Conservation (phyloP, 805 yeast genomes). For the Jamesozyma gamospora region DNA sequence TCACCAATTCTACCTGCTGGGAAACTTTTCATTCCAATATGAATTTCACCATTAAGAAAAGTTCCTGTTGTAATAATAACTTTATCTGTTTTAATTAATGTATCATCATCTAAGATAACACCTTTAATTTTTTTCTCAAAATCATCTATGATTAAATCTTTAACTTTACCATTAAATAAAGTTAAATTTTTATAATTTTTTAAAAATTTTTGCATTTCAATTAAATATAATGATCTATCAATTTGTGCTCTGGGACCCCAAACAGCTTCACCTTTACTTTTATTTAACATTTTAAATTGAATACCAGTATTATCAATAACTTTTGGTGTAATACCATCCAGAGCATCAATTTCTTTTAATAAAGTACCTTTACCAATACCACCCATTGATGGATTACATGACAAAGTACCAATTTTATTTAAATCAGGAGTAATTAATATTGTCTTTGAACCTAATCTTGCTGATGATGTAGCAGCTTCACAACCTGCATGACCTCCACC, state of each 20-base stretch:
- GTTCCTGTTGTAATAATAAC: conserved; percentile 95
- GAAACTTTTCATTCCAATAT: conserved; percentile 66
- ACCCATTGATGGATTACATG: conserved; percentile 96
- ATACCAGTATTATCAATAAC: conserved; percentile 92
- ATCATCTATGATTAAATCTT: conserved; percentile 62
- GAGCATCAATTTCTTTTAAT: conserved; percentile 85
- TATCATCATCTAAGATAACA: conserved; percentile 60
- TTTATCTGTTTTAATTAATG: conserved; percentile 44
- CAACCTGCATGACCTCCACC: conserved; percentile 99
- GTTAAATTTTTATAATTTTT: conserved; percentile 43
- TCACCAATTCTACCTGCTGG: conserved; percentile 96
- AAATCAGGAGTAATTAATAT: conserved; percentile 63
- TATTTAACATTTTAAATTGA: conserved; percentile 77
- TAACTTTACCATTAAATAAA: conserved; percentile 62
- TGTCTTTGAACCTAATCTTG: conserved; percentile 59
- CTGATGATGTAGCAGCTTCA: conserved; percentile 92
- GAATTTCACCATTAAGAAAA: conserved; percentile 88
- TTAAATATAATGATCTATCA: conserved; percentile 68
- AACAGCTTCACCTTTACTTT: conserved; percentile 85
- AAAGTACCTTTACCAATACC: conserved; percentile 97
- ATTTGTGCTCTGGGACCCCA: conserved; percentile 98
- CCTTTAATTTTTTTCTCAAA: conserved; percentile 41
- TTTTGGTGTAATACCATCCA: conserved; percentile 82
- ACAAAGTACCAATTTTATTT: conserved; percentile 79
- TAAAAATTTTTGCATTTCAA: conserved; percentile 68